Evolutionary conservation across 805 yeast genomes (phyloP).

Genomic region (Candida pseudofarinosa): DNA sequence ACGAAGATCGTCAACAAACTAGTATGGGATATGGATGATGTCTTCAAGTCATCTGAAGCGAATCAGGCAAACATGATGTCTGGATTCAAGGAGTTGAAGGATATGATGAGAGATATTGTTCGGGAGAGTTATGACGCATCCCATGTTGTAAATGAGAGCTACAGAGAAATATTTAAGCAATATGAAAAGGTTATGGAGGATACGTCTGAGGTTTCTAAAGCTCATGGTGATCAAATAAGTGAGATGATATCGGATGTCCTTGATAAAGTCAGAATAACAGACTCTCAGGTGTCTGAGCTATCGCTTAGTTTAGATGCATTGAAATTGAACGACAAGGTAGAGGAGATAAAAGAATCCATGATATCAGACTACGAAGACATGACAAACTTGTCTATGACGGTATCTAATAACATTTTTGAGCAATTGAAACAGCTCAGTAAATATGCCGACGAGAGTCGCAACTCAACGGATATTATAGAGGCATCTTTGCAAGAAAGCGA

Average conservation of each 20-base stretch:
- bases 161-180: constrained; percentile 4
- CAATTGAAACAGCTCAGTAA: constrained; percentile 2
- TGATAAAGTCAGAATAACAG: not conserved
- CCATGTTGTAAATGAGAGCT: constrained; percentile 6
- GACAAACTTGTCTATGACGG: constrained; percentile 1
- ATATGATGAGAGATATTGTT: constrained; percentile 2
- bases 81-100: constrained; percentile 4
- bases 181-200: constrained; percentile 1
- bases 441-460: not conserved
- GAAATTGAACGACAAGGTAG: constrained; percentile 1
- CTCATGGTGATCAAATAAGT: constrained; percentile 1
- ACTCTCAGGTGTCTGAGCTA: not conserved
- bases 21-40: not conserved
- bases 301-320: constrained; percentile 1
- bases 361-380: constrained; percentile 2
- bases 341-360: constrained; percentile 1
- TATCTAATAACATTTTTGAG: constrained; percentile 2
- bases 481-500: constrained; percentile 2
- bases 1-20: constrained; percentile 23
- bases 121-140: constrained; percentile 3
- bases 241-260: constrained; percentile 2
- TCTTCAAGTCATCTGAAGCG: not conserved
- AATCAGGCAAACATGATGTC: constrained; percentile 1
- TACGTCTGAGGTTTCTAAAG: constrained; percentile 2
- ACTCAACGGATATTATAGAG: constrained; percentile 1